Conservation (phyloP, 441 rosid genomes). For the Corymbia calophylla region DNA sequence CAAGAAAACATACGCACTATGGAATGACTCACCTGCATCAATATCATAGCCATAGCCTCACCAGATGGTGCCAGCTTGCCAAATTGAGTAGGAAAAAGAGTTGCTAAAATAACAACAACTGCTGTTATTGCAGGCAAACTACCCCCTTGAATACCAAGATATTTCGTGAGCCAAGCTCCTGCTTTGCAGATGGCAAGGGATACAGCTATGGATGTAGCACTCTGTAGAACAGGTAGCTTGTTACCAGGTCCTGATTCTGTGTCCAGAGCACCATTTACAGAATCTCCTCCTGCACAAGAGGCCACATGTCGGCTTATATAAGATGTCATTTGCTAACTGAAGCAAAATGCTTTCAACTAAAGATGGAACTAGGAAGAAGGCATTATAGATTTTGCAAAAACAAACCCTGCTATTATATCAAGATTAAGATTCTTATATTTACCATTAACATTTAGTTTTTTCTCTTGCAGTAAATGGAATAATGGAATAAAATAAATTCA, state of each 20-base stretch:
- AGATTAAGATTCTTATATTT: neutral
- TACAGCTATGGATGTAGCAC: conserved; percentile 67
- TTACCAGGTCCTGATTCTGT: conserved; percentile 22
- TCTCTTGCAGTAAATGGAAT: neutral
- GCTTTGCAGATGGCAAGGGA: conserved; percentile 81
- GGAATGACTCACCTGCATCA: conserved; percentile 65
- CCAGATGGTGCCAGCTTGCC: conserved; percentile 73
- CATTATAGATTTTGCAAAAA: neutral
- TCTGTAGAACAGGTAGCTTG: conserved; percentile 52
- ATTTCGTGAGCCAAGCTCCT: conserved; percentile 40
- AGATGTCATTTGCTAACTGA: neutral
- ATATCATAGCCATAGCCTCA: conserved; percentile 83
- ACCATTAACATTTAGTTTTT: neutral
- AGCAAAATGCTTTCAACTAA: neutral
- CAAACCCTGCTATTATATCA: neutral
- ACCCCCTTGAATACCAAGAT: conserved; percentile 62
- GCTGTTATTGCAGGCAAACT: conserved; percentile 73
- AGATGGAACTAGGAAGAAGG: neutral
- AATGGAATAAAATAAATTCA: neutral
- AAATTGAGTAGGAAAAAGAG: conserved; percentile 56
- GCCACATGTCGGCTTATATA: neutral
- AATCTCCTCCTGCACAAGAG: neutral
- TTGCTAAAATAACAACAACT: conserved; percentile 59
- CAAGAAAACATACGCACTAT: neutral
- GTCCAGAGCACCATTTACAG: conserved; percentile 31